Conservation (phyloP, 257 asterid species). For the Capsicum rhomboideum region DNA sequence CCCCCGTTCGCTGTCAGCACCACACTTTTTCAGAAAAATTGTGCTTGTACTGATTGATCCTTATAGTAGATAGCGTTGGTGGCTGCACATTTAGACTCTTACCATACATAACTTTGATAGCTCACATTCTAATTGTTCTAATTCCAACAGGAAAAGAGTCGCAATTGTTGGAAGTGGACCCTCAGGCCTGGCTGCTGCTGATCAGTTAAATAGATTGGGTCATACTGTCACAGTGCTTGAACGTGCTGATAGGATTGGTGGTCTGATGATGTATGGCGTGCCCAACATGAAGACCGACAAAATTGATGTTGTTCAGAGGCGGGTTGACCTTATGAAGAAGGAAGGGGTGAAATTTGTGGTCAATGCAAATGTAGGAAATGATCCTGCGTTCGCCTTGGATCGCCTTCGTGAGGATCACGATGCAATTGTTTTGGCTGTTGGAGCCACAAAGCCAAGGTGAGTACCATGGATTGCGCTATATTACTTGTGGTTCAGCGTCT, state of each 20-base stretch:
- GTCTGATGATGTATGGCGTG: constrained; percentile 99
- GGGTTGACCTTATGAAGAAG: constrained; percentile 85
- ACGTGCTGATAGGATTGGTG: constrained; percentile 97
- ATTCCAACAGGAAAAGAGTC: constrained; percentile 59
- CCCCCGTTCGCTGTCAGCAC: not conserved
- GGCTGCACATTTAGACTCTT: not conserved
- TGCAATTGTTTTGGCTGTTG: constrained; percentile 89
- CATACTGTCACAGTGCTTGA: constrained; percentile 88
- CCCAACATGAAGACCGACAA: constrained; percentile 99
- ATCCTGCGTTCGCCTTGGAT: constrained; percentile 56
- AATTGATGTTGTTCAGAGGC: constrained; percentile 75
- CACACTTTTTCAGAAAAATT: not conserved
- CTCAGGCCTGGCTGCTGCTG: constrained; percentile 98
- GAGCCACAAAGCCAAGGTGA: constrained; percentile 95
- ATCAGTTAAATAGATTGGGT: constrained; percentile 84
- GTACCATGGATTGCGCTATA: not conserved
- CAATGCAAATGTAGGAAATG: constrained; percentile 80
- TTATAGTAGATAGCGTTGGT: not conserved
- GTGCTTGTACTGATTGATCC: not conserved
- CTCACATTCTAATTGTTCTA: not conserved
- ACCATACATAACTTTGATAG: not conserved
- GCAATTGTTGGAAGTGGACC: constrained; percentile 98
- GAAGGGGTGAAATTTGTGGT: constrained; percentile 90
- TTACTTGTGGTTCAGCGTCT: not conserved
- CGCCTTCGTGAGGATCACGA: constrained; percentile 66